Percentiles rank a stretch among this genome's conserved stretches.
These are phyloP conservation scores for Zasmidium cellare DNA, from an alignment of 2,329 filamentous ascomycete species.

Conservation along the genomic window DNA sequence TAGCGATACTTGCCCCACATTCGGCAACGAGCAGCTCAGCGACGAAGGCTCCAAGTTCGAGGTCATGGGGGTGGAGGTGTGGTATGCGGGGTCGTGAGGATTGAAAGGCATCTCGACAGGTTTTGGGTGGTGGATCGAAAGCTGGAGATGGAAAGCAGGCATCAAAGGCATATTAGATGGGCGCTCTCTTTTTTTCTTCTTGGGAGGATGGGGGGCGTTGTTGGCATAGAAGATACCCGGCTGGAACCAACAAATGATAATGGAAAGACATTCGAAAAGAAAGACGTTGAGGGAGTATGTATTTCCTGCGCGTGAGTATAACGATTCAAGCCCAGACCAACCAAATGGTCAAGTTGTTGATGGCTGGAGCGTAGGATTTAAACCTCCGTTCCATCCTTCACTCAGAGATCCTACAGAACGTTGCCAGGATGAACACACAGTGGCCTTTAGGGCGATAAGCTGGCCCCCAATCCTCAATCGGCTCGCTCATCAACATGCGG, in stretches of 20 bases:
- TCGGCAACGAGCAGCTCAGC: conserved; percentile 90
- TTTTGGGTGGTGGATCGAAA: neutral
- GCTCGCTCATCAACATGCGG: no score
- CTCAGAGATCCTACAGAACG: no score
- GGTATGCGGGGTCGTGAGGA: conserved; percentile 78
- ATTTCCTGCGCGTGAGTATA: no score
- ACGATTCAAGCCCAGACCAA: no score
- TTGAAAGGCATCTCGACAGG: conserved; percentile 6
- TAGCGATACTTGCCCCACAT: conserved; percentile 82
- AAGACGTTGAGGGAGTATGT: no score
- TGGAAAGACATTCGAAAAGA: neutral
- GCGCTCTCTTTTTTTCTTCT: neutral
- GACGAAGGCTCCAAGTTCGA: conserved; percentile 92
- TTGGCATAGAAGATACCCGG: conserved; percentile 11
- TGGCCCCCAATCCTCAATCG: no score
- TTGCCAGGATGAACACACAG: no score
- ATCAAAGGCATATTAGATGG: conserved; percentile 2
- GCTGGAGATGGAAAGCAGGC: conserved; percentile 7
- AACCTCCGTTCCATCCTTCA: no score
- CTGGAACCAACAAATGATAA: neutral
- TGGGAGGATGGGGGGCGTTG: neutral
- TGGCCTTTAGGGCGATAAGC: no score
- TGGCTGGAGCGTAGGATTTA: no score
- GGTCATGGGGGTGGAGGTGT: conserved; percentile 86
- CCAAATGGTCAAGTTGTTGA: no score